Base-by-base conservation (phyloP, 1,284 basidiomycete genomes). In the Coniophora puteana region DNA sequence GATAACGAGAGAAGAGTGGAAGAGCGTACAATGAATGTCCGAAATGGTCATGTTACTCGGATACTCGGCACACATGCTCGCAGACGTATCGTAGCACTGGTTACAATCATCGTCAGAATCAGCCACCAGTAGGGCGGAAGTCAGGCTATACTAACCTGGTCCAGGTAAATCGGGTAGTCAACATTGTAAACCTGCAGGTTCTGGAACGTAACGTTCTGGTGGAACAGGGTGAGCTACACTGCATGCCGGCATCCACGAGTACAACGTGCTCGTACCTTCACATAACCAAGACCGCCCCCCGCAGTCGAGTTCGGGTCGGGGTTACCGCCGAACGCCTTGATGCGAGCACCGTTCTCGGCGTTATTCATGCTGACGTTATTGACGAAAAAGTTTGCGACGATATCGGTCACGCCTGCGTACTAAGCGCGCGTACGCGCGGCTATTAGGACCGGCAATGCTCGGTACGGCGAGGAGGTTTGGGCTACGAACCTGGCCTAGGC, bases 331-430 rank as follows among this genome's bases (percentile, higher is more conserved):
- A 66, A 76, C 3, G 69, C 67, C 54, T 77, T 76, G 61, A 76
- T 76, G 25, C 71, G 67, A 1, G 72, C 72, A 1, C 70, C 73
- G 45, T 76, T 73, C 40, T 72, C 59, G 4, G 70, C 68, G 43
- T 74, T 72, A 17, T 62, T 58, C 67, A 76, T 74, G 7, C 57
- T 59, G 47, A 76, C 62, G 47, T 76, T 69, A 13, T 53, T 59
- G 24, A 67, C 66, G 17, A 57, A 58, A 39, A 77, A 55, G 53
- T 76, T 68, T 33, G 66, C 58, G 31, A 76, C 70, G 36, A 76
- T 69, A 47, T 76, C 72, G 38, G 61, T 67, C 44, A 65, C 57
- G n/a, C 71, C 71, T 5, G 65, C 58, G 53, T 72, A 75, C 53
- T 77, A 68, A 4, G 71, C 71, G n/a, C n/a, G n/a, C n/a, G n/a